Conservation (phyloP, 176 grass and related monocot genomes). For the Oryza glaberrima region DNA sequence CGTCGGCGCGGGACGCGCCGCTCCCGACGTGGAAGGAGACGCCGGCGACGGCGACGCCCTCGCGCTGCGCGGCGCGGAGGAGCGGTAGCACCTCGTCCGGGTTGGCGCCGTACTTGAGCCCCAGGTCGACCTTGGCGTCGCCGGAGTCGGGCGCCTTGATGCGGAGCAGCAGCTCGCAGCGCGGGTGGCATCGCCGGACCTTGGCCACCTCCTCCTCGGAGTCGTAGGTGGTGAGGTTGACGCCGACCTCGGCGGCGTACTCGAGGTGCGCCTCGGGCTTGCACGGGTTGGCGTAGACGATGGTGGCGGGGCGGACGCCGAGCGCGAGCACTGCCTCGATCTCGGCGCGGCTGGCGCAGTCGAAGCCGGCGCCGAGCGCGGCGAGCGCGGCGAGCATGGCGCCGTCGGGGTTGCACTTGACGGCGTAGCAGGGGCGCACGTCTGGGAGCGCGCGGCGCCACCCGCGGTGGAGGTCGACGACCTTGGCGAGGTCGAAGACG, state of each 20-base stretch:
- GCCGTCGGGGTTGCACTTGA: constrained; percentile 50
- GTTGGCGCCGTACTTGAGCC: constrained; percentile 43
- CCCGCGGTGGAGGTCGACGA: constrained; percentile 22
- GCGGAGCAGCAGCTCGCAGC: constrained; percentile 46
- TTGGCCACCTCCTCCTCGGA: constrained; percentile 45
- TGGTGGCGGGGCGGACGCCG: neutral
- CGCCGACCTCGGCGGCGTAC: constrained; percentile 36
- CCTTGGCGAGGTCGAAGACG: constrained; percentile 40
- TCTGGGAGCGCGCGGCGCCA: constrained; percentile 34
- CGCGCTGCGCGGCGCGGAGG: constrained; percentile 33
- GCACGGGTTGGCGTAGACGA: constrained; percentile 57
- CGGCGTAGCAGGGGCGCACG: constrained; percentile 49
- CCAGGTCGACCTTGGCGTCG: constrained; percentile 32
- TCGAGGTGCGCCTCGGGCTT: constrained; percentile 50
- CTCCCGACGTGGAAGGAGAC: constrained; percentile 60
- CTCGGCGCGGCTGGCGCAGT: constrained; percentile 55
- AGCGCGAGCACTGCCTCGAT: constrained; percentile 42
- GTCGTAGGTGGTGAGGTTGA: constrained; percentile 54
- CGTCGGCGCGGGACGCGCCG: constrained; percentile 21
- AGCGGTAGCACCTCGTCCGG: constrained; percentile 42
- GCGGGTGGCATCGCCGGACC: constrained; percentile 37
- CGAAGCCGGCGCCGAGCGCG: constrained; percentile 37
- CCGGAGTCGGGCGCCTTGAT: constrained; percentile 45
- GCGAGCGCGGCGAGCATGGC: constrained; percentile 30
- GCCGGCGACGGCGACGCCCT: constrained; percentile 11